Base-by-base conservation (phyloP, 306 rosid species). In the Fagus sylvatica region DNA sequence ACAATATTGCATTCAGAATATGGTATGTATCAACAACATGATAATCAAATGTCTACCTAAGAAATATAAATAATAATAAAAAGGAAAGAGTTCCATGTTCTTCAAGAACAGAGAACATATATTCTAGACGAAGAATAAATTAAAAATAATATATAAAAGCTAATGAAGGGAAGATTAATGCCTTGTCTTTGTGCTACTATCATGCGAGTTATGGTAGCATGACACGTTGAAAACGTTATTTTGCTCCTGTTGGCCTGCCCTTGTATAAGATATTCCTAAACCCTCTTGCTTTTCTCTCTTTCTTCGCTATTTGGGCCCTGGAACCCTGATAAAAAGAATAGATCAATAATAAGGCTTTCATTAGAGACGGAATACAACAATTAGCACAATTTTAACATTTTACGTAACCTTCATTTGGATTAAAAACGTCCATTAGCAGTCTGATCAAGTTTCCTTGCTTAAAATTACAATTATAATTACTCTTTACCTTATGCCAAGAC, bases 211-310 rank as follows among this genome's bases (percentile, higher is more conserved):
- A 51, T 64, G 76, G 40, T 79, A 73, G 42, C 77, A 78, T 71
- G 59, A 69, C 3, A 71, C 64, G 46, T 43, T 78, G 6, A 73
- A 61, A 73, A 73, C 37, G n/a, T 82, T 83, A 46, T 72, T 8
- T 84, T 39, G 16, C 79, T 17, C 85, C 84, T 19, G 9, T 76
- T 53, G 53, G 15, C 51, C 30, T 74, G 49, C 79, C 72, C 53
- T 42, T 83, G 0, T 64, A 30, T 13, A 80, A 65, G 17, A 12
- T 81, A 49, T 33, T 77, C 65, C 22, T 84, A 32, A 84, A 30
- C 62, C 84, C 74, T 22, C 71, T 37, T 67, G 79, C 82, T 57
- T 53, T 76, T 42, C 89, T 62, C 4, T 69, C 87, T 62, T 75
- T 87, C 80, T 76, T 85, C 64, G 15, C 66, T 13, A 6, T 4